A percentile compares a stretch with the other conserved stretches of the same genome.
Evolutionary conservation across 176 grass and related monocot genomes (phyloP).

Genomic region (Hyparrhenia diplandra): DNA sequence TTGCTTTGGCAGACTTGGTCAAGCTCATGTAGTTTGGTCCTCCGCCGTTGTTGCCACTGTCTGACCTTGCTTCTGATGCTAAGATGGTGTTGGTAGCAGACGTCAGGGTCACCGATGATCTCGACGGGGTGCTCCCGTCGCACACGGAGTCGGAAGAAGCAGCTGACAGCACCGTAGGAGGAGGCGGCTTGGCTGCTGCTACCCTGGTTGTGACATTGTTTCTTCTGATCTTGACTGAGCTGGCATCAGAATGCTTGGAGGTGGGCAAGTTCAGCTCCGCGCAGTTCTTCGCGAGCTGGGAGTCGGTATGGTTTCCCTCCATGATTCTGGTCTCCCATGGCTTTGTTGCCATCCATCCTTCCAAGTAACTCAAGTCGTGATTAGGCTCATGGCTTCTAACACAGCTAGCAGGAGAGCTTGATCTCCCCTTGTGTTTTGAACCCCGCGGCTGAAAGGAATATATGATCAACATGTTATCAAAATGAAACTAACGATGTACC

Average conservation of each 20-base stretch:
- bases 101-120: constrained; percentile 37
- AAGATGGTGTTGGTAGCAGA: constrained; percentile 25
- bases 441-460: constrained; percentile 42
- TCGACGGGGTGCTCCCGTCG: constrained; percentile 33
- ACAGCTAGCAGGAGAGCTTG: constrained; percentile 44
- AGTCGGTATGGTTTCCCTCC: constrained; percentile 24
- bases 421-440: constrained; percentile 32
- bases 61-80: constrained; percentile 37
- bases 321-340: constrained; percentile 56
- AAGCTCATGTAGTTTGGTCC: constrained; percentile 66
- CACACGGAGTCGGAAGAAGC: constrained; percentile 56
- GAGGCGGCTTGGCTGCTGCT: constrained; percentile 49
- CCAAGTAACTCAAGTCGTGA: constrained; percentile 44
- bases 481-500: neutral
- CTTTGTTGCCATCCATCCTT: constrained; percentile 76
- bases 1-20: constrained; percentile 74
- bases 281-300: constrained; percentile 17
- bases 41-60: constrained; percentile 12
- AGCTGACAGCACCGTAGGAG: constrained; percentile 22
- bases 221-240: constrained; percentile 40
- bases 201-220: constrained; percentile 56
- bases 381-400: constrained; percentile 33
- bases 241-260: constrained; percentile 29
- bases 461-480: neutral
- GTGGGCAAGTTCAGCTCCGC: constrained; percentile 30